Evolutionary conservation across 306 rosid species (phyloP), one percentile per base, ranked within the genome.

Genomic region (Mimosa bimucronata): DNA sequence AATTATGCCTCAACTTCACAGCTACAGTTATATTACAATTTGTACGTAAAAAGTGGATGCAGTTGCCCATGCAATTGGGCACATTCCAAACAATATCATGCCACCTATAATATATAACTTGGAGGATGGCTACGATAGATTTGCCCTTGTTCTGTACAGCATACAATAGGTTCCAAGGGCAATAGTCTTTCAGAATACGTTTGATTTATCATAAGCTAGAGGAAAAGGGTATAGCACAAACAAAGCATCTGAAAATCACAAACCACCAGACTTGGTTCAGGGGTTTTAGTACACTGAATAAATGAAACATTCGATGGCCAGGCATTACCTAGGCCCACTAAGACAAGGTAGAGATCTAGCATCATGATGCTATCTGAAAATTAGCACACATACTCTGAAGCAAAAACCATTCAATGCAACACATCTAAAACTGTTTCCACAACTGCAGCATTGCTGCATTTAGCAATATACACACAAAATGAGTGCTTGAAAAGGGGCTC

Each of bases 1-100:
- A 68, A 69, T 42, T 41, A 48, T 44, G 74, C 52, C 52, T 13
- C 55, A 25, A 41, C 74, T 42, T 16, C 55, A 69, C 19, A 42
- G 37, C 21, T 15, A 28, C 74, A 41, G 46, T 42, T 44, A 44
- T 14, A 19, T 42, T 70, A 2, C 12, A 23, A 23, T 48, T 11
- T 23, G 1, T 6, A 12, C 25, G 74, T 42, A 13, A 69, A 42
- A 69, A 69, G 10, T 12, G 55, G 74, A 42, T 69, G 29, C 21
- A 69, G 6, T 69, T 12, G 50, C 50, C 15, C 12, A 42, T 19
- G 7, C 28, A 37, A 37, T 8, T 66, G 26, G 0, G 7, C 45
- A 66, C 26, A 7, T 66, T 66, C n/a, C 15, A 66, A 66, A 23
- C 71, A 34, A 34, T 10, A 37, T 66, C 46, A 18, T 65, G 44